Percentiles rank a stretch among this genome's conserved stretches.
phyloP scores from a whole-genome alignment of 768 basidiomycete genomes.

The Pleurotus citrinopileatus region DNA sequence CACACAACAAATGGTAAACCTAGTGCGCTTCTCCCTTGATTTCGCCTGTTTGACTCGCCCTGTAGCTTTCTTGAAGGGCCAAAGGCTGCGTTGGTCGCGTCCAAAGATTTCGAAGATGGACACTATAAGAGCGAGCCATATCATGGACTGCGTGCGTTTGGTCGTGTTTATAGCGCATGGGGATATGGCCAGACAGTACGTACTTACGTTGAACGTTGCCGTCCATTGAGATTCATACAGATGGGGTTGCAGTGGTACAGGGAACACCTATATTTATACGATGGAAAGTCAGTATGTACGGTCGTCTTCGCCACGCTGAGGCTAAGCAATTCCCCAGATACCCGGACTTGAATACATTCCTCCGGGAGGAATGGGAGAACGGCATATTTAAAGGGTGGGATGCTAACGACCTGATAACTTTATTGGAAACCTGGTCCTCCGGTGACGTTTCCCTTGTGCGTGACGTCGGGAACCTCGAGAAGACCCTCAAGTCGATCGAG shows the following conservation, averaged over 20 bases:
- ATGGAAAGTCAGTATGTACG: constrained; percentile 30
- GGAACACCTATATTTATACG: constrained; percentile 40
- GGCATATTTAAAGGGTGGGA: constrained; percentile 43
- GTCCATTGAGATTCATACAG: background rate
- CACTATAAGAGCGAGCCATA: constrained; percentile 48
- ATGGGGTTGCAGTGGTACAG: constrained; percentile 49
- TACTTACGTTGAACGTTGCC: background rate
- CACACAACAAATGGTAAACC: constrained; percentile 49
- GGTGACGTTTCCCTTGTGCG: constrained; percentile 46
- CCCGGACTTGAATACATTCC: constrained; percentile 44
- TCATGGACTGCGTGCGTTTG: constrained; percentile 53
- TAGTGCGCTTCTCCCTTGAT: background rate
- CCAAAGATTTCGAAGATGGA: constrained; percentile 52
- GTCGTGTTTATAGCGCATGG: constrained; percentile 55
- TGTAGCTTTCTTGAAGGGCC: constrained; percentile 57
- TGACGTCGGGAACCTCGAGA: constrained; percentile 39
- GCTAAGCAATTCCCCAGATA: constrained; percentile 27
- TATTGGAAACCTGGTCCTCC: constrained; percentile 24
- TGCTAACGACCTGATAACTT: constrained; percentile 50
- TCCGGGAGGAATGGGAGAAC: constrained; percentile 51
- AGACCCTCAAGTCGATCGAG: constrained; percentile 38
- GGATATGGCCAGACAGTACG: constrained; percentile 54
- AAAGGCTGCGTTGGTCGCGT: constrained; percentile 49
- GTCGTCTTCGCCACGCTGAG: background rate
- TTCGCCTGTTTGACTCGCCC: background rate